These are phyloP conservation scores for Larix kaempferi DNA, from an alignment of 75 land plant genomes.

Conservation along the genomic window DNA sequence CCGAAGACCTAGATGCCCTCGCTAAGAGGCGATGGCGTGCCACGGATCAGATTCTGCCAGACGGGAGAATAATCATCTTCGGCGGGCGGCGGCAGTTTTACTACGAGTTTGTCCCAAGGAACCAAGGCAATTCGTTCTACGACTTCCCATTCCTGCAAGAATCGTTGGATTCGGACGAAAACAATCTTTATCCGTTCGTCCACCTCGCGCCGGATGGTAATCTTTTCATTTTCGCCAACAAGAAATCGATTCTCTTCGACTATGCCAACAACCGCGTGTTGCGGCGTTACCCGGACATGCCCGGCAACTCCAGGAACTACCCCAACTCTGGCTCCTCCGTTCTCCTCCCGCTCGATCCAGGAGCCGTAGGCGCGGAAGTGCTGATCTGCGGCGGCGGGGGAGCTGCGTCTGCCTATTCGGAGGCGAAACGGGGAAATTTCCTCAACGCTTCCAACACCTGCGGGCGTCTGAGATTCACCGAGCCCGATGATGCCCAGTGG, in stretches of 20 bases:
- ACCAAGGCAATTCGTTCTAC: too few species aligned
- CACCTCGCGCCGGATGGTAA: constrained; percentile 70
- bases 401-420: constrained; percentile 5
- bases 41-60: constrained; percentile 42
- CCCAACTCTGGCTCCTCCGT: constrained; percentile 75
- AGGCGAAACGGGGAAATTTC: constrained; percentile 1
- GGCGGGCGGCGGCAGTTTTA: constrained; percentile 43
- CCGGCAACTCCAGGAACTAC: constrained; percentile 44
- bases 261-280: constrained; percentile 27
- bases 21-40: constrained; percentile 26
- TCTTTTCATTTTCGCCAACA: constrained; percentile 78
- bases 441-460: constrained; percentile 35
- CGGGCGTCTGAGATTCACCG: constrained; percentile 54
- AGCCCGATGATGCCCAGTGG: not conserved
- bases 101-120: constrained; percentile 41
- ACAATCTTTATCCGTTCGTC: constrained; percentile 60
- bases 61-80: constrained; percentile 40
- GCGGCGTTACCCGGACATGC: constrained; percentile 35
- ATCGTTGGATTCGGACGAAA: constrained; percentile 25
- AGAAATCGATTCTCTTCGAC: constrained; percentile 43
- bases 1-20: too few species aligned
- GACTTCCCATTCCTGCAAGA: constrained; percentile 29
- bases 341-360: constrained; percentile 52
- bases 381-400: constrained; percentile 84
- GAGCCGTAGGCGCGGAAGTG: constrained; percentile 34